Evolutionary conservation across 306 rosid species (phyloP), one percentile per base, ranked within the genome.

Genomic region (Prunus armeniaca): DNA sequence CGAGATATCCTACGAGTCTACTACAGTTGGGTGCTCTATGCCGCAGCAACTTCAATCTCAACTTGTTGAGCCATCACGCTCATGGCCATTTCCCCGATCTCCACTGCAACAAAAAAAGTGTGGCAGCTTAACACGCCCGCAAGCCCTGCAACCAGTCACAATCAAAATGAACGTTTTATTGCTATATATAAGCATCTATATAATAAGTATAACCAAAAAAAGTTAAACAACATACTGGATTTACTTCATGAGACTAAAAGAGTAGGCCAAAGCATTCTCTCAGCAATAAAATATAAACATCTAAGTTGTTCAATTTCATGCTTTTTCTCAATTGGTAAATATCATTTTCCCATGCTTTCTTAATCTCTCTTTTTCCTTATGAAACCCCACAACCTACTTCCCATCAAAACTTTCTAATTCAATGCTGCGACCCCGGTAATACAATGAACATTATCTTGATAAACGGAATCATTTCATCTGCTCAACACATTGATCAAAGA

Each of bases 81-180:
- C 89, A 24, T 69, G 77, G 0, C 78, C 14, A 45, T 47, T 52
- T 56, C 78, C 88, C 63, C 85, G 79, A 14, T 69, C 70, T 67
- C 92, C 89, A 41, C 88, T 83, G 85, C 92, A 88, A 84, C 92
- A 88, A 63, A 38, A 88, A 79, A 79, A 88, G 78, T 88, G 92
- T 20, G 89, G 89, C 76, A 88, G 77, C 87, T 88, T 88, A 43
- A 86, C 89, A 43, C 76, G 76, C 74, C 88, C 91, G 41, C 89
- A 88, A 69, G 47, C 49, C 88, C 91, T 88, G 86, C 61, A 71
- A 51, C 46, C 45, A 63, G 66, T 32, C 5, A 68, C 50, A 50
- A 62, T 25, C 32, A 66, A 3, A 47, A 2, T 10, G 17, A 67
- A 61, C 38, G 63, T 67, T 47, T 24, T 56, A 73, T 52, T 32